These are phyloP conservation scores for Ogataea wickerhamii DNA, from an alignment of 805 yeast species.

Conservation along the genomic window DNA sequence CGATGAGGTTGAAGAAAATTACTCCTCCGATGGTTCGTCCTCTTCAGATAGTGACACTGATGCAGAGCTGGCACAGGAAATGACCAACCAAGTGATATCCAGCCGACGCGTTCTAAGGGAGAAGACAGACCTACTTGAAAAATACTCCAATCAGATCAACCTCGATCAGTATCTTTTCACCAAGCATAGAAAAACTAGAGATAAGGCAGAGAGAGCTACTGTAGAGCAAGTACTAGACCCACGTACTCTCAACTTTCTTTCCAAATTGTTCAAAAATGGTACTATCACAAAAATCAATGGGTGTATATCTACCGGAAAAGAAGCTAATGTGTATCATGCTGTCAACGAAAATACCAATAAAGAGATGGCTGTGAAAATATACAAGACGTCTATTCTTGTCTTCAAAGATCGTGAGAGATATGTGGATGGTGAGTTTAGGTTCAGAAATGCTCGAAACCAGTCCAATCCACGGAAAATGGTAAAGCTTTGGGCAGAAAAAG, in stretches of 20 bases:
- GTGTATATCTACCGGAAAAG: constrained; percentile 94
- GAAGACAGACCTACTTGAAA: constrained; percentile 52
- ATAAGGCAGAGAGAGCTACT: constrained; percentile 91
- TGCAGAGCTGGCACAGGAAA: background rate
- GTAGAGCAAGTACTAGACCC: constrained; percentile 97
- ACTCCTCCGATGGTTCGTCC: constrained; percentile 13
- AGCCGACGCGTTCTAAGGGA: constrained; percentile 25
- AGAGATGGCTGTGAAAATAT: constrained; percentile 87
- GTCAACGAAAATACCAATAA: constrained; percentile 39
- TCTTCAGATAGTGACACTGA: constrained; percentile 7
- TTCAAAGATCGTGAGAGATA: constrained; percentile 95
- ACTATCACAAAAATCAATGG: constrained; percentile 85
- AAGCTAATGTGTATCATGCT: constrained; percentile 97
- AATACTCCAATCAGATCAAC: constrained; percentile 61
- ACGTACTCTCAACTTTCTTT: constrained; percentile 78
- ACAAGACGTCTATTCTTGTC: constrained; percentile 94
- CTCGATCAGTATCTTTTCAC: constrained; percentile 54
- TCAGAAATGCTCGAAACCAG: constrained; percentile 77
- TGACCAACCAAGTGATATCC: background rate
- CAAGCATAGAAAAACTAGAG: constrained; percentile 62
- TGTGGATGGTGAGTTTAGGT: constrained; percentile 93
- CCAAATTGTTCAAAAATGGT: constrained; percentile 79
- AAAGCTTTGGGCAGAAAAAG: constrained; percentile 97
- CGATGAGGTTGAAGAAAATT: too few species aligned
- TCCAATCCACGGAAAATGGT: constrained; percentile 98